Percentiles rank a stretch among this genome's conserved stretches.
Conservation (phyloP, 805 yeast species). For the Candida jianshihensis region DNA sequence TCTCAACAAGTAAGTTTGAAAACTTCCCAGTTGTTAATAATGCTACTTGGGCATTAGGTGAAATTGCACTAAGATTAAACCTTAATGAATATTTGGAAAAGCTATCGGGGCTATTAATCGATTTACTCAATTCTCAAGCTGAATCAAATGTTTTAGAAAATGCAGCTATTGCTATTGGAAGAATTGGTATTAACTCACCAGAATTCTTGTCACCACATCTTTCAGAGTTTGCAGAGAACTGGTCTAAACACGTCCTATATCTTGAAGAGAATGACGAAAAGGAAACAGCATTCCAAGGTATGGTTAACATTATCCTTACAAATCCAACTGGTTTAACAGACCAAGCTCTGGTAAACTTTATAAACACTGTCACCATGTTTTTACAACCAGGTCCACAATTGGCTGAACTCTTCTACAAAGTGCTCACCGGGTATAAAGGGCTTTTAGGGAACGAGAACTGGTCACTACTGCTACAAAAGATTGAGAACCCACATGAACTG, state of each 20-base stretch:
- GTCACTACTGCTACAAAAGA: conserved; percentile 13
- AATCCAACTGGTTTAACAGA: conserved; percentile 60
- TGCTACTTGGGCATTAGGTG: conserved; percentile 93
- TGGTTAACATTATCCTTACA: conserved; percentile 58
- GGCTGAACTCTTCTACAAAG: conserved; percentile 35
- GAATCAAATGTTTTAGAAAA: conserved; percentile 72
- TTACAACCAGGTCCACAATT: conserved; percentile 42
- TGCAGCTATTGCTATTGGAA: conserved; percentile 83
- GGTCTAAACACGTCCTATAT: conserved; percentile 66
- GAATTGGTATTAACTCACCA: conserved; percentile 65
- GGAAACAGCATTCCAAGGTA: conserved; percentile 79
- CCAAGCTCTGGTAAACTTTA: conserved; percentile 44
- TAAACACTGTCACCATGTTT: conserved; percentile 54
- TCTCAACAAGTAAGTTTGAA: conserved; percentile 42
- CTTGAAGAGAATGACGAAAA: conserved; percentile 82
- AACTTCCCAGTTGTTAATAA: conserved; percentile 70
- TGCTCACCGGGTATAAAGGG: conserved; percentile 37
- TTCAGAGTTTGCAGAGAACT: conserved; percentile 48
- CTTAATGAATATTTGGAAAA: conserved; percentile 47
- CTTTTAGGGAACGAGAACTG: conserved; percentile 37
- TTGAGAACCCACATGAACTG: conserved; percentile 16
- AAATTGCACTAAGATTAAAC: conserved; percentile 58
- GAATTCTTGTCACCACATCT: conserved; percentile 52
- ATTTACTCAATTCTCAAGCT: conserved; percentile 50
- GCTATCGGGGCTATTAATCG: conserved; percentile 49